Evolutionary conservation across 768 basidiomycete species (phyloP), one percentile per base, ranked within the genome.

Genomic region (Amanita jacksonii): DNA sequence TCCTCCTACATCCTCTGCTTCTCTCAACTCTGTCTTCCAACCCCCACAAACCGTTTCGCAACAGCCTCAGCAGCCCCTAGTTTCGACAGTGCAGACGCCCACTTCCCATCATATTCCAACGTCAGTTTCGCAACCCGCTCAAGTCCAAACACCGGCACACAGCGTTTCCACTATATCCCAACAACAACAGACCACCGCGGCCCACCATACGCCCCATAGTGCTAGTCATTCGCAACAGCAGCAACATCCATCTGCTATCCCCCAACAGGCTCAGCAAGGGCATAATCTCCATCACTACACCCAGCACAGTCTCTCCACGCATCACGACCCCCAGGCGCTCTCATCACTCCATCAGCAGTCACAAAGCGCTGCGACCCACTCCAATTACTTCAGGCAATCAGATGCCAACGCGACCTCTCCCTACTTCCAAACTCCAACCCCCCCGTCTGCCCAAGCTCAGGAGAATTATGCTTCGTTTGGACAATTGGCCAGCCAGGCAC

Each of bases 361-460:
- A 13, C 72, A 68, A 39, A 63, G 55, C 45, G 55, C 62, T n/a
- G 57, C 62, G n/a, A 60, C 61, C 1, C 72, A 75, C 47, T 70
- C 76, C 5, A 74, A 57, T 44, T 87, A 85, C 56, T 85, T 83
- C 69, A 72, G 84, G 42, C 81, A 83, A 54, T 69, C 70, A 8
- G 80, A 85, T 6, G 58, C 71, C 2, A 53, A 62, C 18, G 52
- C 63, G 8, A 43, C 63, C 16, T 62, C 59, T 20, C 81, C 80
- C 4, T 87, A 85, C 60, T 85, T 84, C 71, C 82, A 88, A 54
- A 70, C 81, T 0, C 76, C 82, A 6, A 88, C 86, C 2, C 86
- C 85, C 16, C 84, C 85, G 45, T 77, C 75, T 20, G 58, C 61
- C 3, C 81, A 80, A 53, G 63, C 66, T 13, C 84, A 85, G 46